Evolutionary conservation across 306 rosid species (phyloP).

Genomic region (Glycyrrhiza uralensis): DNA sequence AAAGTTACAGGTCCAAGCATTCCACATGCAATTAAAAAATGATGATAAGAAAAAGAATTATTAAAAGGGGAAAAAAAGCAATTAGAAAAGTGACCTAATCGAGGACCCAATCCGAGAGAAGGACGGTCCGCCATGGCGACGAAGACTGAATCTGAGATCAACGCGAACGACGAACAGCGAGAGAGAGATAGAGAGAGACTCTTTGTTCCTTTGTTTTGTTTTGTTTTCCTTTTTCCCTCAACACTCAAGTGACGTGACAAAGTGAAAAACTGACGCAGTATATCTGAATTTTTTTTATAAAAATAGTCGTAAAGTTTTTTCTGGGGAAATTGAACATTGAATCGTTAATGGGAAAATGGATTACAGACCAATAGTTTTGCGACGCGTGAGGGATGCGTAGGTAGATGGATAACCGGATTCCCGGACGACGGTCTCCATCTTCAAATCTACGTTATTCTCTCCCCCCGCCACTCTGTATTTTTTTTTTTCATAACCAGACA

Average conservation of each 20-base stretch:
- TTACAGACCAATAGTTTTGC: background rate
- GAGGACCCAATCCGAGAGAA: slow-evolving; percentile 63
- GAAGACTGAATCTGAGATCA: slow-evolving; percentile 47
- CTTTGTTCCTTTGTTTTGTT: background rate
- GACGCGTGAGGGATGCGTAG: background rate
- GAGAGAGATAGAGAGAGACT: background rate
- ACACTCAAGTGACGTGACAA: slow-evolving; percentile 37
- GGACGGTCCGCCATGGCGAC: slow-evolving; percentile 70
- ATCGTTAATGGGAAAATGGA: background rate
- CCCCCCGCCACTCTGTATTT: no score
- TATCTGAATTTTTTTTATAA: slow-evolving; percentile 20
- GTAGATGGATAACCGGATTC: background rate
- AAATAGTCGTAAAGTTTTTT: background rate
- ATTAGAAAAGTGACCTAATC: slow-evolving; percentile 57
- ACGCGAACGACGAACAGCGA: slow-evolving; percentile 1
- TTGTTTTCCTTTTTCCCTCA: background rate
- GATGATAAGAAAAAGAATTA: background rate
- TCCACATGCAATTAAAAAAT: background rate
- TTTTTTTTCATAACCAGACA: no score
- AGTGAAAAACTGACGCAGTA: slow-evolving; percentile 26
- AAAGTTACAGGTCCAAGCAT: slow-evolving; percentile 11
- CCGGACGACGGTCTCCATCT: background rate
- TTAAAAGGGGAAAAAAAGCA: background rate
- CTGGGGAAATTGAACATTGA: background rate
- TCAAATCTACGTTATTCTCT: background rate